These are phyloP conservation scores for Dendrobium chrysotoxum DNA, from an alignment of 106 monocot species.

Conservation along the genomic window DNA sequence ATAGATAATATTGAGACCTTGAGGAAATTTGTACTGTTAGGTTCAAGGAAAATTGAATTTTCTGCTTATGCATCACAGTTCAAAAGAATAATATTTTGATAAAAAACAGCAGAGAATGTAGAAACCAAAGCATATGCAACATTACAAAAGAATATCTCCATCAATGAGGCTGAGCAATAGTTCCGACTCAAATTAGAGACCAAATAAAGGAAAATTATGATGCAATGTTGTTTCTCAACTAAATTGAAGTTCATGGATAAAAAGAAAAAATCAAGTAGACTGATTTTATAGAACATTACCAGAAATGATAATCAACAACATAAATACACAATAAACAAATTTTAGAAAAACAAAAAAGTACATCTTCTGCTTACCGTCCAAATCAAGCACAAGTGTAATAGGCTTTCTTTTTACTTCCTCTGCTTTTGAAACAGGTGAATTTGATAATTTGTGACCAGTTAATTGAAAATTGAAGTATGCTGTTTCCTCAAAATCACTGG, in stretches of 20 bases:
- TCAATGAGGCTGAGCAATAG: not conserved
- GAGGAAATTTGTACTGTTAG: not conserved
- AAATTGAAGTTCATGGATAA: conserved; percentile 2
- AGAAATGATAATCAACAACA: not conserved
- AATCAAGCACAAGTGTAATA: conserved; percentile 10
- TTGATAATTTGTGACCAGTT: conserved; percentile 33
- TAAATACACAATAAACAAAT: not conserved
- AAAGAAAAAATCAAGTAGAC: not conserved
- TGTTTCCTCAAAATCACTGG: conserved; percentile 16
- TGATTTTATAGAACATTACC: conserved; percentile 1
- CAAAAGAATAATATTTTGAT: not conserved
- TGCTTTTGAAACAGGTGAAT: not conserved
- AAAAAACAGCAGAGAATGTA: not conserved
- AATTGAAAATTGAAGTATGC: conserved; percentile 44
- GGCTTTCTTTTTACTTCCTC: not conserved
- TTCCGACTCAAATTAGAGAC: not conserved
- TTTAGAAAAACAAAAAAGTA: not conserved
- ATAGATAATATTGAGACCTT: not conserved
- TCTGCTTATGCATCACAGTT: not conserved
- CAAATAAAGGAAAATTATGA: not conserved
- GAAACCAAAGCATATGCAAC: not conserved
- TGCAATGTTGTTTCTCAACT: not conserved
- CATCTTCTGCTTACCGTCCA: conserved; percentile 6
- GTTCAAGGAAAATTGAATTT: not conserved
- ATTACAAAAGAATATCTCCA: not conserved